Percentiles rank a stretch among this genome's conserved stretches.
phyloP scores from a whole-genome alignment of 768 basidiomycete genomes.

The Tulasnella sp. region DNA sequence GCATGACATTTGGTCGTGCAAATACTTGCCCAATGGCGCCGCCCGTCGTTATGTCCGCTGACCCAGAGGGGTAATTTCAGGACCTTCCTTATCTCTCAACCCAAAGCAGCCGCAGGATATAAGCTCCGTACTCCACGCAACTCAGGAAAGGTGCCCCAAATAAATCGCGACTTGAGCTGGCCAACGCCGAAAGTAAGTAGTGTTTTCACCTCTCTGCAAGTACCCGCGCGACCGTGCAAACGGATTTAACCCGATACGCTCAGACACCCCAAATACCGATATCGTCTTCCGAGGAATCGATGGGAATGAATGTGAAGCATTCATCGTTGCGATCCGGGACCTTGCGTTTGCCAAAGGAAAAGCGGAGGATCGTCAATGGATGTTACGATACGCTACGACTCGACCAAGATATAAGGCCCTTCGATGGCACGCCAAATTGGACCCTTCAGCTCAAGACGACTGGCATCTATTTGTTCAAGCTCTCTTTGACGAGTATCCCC shows the following conservation, averaged over 20 bases:
- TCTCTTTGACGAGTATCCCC: neutral
- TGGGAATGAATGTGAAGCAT: neutral
- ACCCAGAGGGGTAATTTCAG: too few species aligned
- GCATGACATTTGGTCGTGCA: too few species aligned
- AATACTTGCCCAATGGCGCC: too few species aligned
- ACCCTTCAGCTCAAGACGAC: neutral
- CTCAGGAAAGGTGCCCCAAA: neutral
- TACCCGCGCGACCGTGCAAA: too few species aligned
- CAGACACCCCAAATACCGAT: neutral
- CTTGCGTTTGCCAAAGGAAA: neutral
- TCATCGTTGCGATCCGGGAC: neutral
- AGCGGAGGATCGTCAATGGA: neutral
- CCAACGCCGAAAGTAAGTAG: neutral
- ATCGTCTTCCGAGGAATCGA: neutral
- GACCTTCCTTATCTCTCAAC: too few species aligned
- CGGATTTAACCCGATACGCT: neutral
- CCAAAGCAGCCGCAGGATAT: too few species aligned
- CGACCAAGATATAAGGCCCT: neutral
- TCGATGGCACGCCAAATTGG: neutral
- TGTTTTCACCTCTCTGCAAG: neutral
- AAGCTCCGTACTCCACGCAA: too few species aligned
- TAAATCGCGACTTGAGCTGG: neutral
- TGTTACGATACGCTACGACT: neutral
- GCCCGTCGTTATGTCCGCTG: too few species aligned
- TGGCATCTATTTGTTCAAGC: neutral